Base-by-base conservation (phyloP, 768 basidiomycete genomes). In the Megacollybia marginata region DNA sequence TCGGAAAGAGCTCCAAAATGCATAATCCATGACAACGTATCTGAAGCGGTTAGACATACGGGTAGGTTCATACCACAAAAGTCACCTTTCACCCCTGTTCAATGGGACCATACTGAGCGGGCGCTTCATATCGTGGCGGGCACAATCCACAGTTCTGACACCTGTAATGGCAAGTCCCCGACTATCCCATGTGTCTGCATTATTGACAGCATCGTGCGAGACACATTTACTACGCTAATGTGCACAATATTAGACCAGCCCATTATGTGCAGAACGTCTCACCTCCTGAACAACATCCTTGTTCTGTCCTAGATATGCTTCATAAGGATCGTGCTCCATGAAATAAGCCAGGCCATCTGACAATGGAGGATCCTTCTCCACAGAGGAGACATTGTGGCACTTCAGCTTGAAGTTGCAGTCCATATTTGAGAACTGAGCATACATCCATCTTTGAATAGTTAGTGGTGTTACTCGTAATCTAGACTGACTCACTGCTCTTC, bases 1-100 rank as follows among this genome's bases (percentile, higher is more conserved):
- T n/a, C n/a, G n/a, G n/a, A n/a, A n/a, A n/a, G n/a, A n/a, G n/a
- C n/a, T n/a, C n/a, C n/a, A n/a, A n/a, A n/a, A n/a, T n/a, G n/a
- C n/a, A n/a, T n/a, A n/a, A n/a, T n/a, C n/a, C n/a, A n/a, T n/a
- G n/a, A n/a, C n/a, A n/a, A n/a, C n/a, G n/a, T 57, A 43, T 23
- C 47, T 49, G 38, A 33, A 40, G 34, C 48, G 59, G 33, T 59
- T 54, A 19, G 58, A 59, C 9, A 49, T 51, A n/a, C 15, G n/a
- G n/a, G 28, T 13, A 9, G 28, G 40, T 33, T 35, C 18, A n/a
- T n/a, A 5, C 11, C 23, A 45, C 49, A 51, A 9, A n/a, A n/a
- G n/a, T n/a, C 47, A 56, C 57, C 44, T 49, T 50, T 59, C 57
- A 2, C 57, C 57, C 28, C 47, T 48, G 33, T 53, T 48, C 31